Conservation (phyloP, 1,139 yeast species). For the Candida freyschussii region DNA sequence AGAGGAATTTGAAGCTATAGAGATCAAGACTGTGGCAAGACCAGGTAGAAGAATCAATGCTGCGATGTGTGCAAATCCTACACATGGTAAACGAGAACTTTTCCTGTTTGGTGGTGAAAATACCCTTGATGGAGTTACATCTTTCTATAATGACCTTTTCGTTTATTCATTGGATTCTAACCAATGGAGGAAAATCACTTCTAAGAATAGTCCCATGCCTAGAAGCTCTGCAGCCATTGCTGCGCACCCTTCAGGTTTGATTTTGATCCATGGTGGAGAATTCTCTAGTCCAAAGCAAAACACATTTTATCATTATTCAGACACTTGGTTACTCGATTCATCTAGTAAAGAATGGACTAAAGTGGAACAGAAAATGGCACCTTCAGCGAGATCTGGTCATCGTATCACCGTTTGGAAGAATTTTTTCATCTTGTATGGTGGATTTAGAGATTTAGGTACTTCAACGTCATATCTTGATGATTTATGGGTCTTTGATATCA, state of each 20-base stretch:
- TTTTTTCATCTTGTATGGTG: constrained; percentile 80
- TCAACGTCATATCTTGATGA: constrained; percentile 82
- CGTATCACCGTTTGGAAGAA: constrained; percentile 91
- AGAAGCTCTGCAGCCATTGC: constrained; percentile 93
- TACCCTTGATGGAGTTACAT: constrained; percentile 43
- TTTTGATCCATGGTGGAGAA: constrained; percentile 91
- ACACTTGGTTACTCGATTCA: constrained; percentile 88
- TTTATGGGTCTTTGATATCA: constrained; percentile 88
- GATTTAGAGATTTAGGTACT: constrained; percentile 85
- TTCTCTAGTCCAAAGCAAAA: constrained; percentile 95
- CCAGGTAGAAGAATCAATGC: constrained; percentile 74
- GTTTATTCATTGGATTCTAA: constrained; percentile 73
- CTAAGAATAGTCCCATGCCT: constrained; percentile 88
- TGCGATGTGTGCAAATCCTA: constrained; percentile 70
- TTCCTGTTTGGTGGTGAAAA: constrained; percentile 88
- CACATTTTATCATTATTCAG: constrained; percentile 94
- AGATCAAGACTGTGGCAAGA: constrained; percentile 48
- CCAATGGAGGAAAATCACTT: constrained; percentile 72
- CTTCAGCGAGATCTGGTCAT: constrained; percentile 89
- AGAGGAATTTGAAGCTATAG: constrained; percentile 68
- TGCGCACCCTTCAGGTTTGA: constrained; percentile 85
- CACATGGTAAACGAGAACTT: constrained; percentile 71
- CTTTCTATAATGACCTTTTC: constrained; percentile 78
- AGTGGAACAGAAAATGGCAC: constrained; percentile 69
- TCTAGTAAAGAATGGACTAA: constrained; percentile 87